Base-by-base conservation (phyloP, 73 alveolate species). In the Stentor roeselii region DNA sequence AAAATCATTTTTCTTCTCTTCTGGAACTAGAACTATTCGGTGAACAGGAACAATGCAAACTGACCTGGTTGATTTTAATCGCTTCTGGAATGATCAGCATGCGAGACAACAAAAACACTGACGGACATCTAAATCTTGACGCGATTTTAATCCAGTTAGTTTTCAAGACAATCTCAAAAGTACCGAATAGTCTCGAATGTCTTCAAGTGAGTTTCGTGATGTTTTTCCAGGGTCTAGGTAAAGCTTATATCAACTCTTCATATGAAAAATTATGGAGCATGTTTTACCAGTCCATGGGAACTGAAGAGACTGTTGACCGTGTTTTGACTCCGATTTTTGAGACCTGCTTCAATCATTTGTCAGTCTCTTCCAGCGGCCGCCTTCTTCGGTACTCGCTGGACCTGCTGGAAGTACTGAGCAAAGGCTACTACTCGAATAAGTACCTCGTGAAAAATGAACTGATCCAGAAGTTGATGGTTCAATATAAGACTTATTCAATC, bases 201-300 rank as follows among this genome's bases (percentile, higher is more conserved):
- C 34, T 67, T 15, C 42, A 67, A 67, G 11, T 40, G 11, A 21
- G 41, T 21, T 21, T 30, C 37, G 37, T 67, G 34, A 14, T 21
- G 21, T 67, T 67, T 34, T 67, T 67, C 34, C 21, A 14, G 41
- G 80, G 80, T 30, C 80, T 67, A 0, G 34, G 42, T 1, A 67
- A 67, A 67, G n/a, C 80, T 21, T 67, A 67, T 34, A 67, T 67
- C 21, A 67, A 67, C 80, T 67, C 80, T 21, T 32, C 80, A 30
- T 32, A 67, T 67, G 80, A 67, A 21, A 67, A 67, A 1, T 11
- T 67, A 67, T 67, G 80, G 80, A 27, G 21, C 34, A 11, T 1
- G 42, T 34, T 67, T 67, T 36, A 67, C 80, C 21, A 34, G 14
- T 27, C 80, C 37, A n/a, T 15, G 27, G 11, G 27, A n/a, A 15